These are phyloP conservation scores for Mycothermus thermophilus DNA, from an alignment of 495 filamentous ascomycete genomes.

Conservation along the genomic window DNA sequence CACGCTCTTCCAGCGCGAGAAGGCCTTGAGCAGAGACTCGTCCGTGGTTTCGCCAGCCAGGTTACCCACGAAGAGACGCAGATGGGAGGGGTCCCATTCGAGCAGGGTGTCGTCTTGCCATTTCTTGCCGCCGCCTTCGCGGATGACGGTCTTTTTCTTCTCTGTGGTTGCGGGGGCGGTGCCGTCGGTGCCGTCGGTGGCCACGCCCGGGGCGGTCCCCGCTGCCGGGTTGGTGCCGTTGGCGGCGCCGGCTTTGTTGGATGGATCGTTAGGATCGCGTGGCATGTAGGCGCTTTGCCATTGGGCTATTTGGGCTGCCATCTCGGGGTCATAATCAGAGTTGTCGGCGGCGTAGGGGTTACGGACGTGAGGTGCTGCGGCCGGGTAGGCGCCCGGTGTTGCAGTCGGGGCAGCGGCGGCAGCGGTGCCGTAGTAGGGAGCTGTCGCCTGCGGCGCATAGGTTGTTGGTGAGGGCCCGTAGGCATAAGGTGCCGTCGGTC, in stretches of 20 bases:
- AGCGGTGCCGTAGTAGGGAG: conserved; percentile 20
- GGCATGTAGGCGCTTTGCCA: conserved; percentile 87
- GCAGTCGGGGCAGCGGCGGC: conserved; percentile 19
- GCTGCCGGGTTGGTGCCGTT: conserved; percentile 8
- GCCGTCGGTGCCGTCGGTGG: not conserved
- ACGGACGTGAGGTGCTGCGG: conserved; percentile 60
- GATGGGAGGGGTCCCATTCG: conserved; percentile 93
- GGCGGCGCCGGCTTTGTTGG: conserved; percentile 16
- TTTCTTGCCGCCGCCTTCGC: conserved; percentile 74
- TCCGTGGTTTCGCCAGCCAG: conserved; percentile 97
- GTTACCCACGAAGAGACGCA: conserved; percentile 91
- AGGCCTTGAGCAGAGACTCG: conserved; percentile 86
- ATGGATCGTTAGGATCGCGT: conserved; percentile 30
- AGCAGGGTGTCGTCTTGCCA: conserved; percentile 79
- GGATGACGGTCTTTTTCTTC: conserved; percentile 61
- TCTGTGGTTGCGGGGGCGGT: conserved; percentile 17
- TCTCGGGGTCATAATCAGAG: conserved; percentile 58
- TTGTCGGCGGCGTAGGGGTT: conserved; percentile 60
- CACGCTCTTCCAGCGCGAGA: conserved; percentile 72
- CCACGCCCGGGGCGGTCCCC: not conserved
- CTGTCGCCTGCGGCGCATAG: conserved; percentile 17
- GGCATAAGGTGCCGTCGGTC: conserved; percentile 13
- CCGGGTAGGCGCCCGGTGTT: conserved; percentile 27
- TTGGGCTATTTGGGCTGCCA: conserved; percentile 85
- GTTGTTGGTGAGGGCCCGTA: conserved; percentile 35